Percentiles rank a stretch among this genome's conserved stretches.
Evolutionary conservation across 306 rosid genomes (phyloP).

Genomic region (Canavalia gladiata): DNA sequence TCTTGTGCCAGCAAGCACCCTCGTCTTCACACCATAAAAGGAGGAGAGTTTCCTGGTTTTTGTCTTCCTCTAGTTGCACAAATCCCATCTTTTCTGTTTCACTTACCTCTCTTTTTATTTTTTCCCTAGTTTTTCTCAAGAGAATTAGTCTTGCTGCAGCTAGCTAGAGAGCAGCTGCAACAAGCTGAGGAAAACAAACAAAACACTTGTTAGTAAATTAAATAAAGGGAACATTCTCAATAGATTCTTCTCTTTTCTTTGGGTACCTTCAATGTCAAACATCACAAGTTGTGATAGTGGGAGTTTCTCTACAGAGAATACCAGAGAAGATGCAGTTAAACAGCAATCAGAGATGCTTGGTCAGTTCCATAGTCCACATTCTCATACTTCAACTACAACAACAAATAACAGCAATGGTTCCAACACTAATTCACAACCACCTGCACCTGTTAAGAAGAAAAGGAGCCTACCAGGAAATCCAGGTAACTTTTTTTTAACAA

Average conservation of each 20-base stretch:
- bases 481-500: constrained; percentile 56
- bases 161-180: constrained; percentile 35
- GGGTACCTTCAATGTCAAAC: constrained; percentile 75
- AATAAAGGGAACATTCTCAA: constrained; percentile 50
- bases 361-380: constrained; percentile 67
- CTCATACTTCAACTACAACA: constrained; percentile 63
- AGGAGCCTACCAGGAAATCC: constrained; percentile 94
- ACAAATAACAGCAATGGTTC: constrained; percentile 62
- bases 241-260: constrained; percentile 41
- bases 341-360: constrained; percentile 58
- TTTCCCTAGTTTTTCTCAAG: background rate
- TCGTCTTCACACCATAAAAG: constrained; percentile 73
- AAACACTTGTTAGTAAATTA: constrained; percentile 35
- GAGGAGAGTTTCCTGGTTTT: constrained; percentile 81
- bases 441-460: constrained; percentile 71
- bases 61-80: constrained; percentile 80
- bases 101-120: constrained; percentile 7
- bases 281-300: constrained; percentile 78
- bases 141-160: constrained; percentile 33
- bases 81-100: constrained; percentile 64
- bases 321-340: constrained; percentile 53
- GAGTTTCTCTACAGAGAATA: constrained; percentile 79
- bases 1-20: constrained; percentile 61
- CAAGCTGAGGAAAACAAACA: constrained; percentile 33
- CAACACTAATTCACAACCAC: constrained; percentile 56